Conservation (phyloP, 331 rosid species). For the Phaseolus coccineus region DNA sequence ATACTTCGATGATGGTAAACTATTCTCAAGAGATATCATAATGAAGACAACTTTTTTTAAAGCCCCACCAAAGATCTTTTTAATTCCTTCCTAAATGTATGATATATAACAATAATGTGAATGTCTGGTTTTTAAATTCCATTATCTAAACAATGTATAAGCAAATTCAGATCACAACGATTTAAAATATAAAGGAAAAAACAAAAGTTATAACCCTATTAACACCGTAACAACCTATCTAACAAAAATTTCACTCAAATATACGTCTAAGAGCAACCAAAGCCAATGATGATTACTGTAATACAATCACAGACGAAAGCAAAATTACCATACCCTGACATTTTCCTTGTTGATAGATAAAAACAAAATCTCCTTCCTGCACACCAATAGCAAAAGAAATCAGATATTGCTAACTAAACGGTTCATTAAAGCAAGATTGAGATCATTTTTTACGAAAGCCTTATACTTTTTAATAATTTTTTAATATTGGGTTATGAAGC, state of each 20-base stretch:
- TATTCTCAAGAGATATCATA: background rate
- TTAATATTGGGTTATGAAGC: too few species aligned
- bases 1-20: background rate
- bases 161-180: background rate
- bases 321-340: constrained; percentile 55
- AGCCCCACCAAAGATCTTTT: too few species aligned
- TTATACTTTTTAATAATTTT: background rate
- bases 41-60: background rate
- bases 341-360: constrained; percentile 30
- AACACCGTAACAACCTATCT: too few species aligned
- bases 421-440: background rate
- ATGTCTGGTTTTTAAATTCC: background rate
- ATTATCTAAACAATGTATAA: background rate
- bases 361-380: constrained; percentile 46
- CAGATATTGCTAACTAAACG: background rate
- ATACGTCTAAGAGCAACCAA: background rate
- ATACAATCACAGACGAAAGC: background rate
- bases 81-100: background rate
- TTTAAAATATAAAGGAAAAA: background rate
- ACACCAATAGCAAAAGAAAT: background rate
- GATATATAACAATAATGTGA: background rate
- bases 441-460: background rate
- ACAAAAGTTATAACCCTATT: background rate
- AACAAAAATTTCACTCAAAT: background rate
- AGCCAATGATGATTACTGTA: background rate